Evolutionary conservation across 768 basidiomycete species (phyloP), one percentile per base, ranked within the genome.

Genomic region (Naganishia vaughanmartiniae): DNA sequence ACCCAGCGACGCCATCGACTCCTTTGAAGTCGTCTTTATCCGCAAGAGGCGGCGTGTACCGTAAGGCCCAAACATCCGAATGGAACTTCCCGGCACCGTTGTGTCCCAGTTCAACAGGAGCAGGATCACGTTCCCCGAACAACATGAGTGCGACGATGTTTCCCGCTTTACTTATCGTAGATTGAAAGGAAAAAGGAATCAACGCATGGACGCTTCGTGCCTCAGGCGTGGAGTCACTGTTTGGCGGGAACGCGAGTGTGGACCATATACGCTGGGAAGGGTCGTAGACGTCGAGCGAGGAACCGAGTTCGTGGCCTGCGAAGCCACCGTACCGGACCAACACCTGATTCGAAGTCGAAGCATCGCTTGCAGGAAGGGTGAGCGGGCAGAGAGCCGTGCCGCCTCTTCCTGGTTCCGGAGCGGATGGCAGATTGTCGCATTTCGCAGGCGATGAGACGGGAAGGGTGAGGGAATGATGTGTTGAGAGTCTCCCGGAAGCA

Each of bases 1-100:
- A 56, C 42, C 36, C 63, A 51, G 3, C 48, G 21, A 14, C 34
- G 19, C 24, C 30, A 45, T 7, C 63, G 51, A 24, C 53, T 42
- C 56, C 71, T 28, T 67, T 72, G 76, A 7, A 45, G 55, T 72
- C 11, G 63, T 31, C 53, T 73, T 77, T 54, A 73, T 81, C 83
- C 82, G 81, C 11, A 67, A 65, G 70, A 80, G 72, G 17, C 76
- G 69, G 48, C 58, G 70, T 34, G 21, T 74, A 70, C 57, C 54
- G n/a, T 30, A 84, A 74, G 9, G 80, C 66, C 83, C 83, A 84
- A 0, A 77, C 77, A 45, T 84, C 83, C 28, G 55, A 33, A 28
- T 82, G 81, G 75, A 85, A 85, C n/a, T 74, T 67, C 0, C 83
- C 83, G 0, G 83, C 84, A 0, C 82, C 83, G 0, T 79, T 81